Base-by-base conservation (phyloP, 306 rosid genomes). In the Prosopis cineraria region DNA sequence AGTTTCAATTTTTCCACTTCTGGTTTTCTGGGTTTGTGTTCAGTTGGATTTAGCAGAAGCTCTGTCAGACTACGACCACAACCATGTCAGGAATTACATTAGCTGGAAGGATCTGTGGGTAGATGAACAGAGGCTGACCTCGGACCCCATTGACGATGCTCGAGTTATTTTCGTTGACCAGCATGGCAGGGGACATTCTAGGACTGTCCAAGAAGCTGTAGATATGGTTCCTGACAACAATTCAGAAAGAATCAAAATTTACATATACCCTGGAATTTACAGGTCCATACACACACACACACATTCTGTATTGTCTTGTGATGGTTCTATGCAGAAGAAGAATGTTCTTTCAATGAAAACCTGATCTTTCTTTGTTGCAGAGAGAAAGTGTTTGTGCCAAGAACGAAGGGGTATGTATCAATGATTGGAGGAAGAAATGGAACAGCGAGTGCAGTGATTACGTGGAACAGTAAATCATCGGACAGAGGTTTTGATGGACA, bases 381-480 rank as follows among this genome's bases (percentile, higher is more conserved):
- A 60, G 99, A 95, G 80, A 95, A 82, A 84, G 92, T 95, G 36
- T 17, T 30, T 41, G 87, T 95, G 72, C 96, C 97, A 74, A 85
- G n/a, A 6, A 79, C 75, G n/a, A 95, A 95, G 76, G 91, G 96
- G 48, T 90, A 86, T 79, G 74, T 95, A 74, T 91, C 99, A 67
- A 86, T 95, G 58, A 84, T 95, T 34, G 99, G 98, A 6, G 82
- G 77, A 58, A 71, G 87, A 75, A 84, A 81, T 75, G 58, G n/a
- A 43, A 83, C 83, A 59, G 39, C 76, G 10, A 50, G 72, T 14
- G 84, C 87, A 43, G 81, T 91, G 5, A 90, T 95, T 50, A 79
- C 94, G 17, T 93, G 98, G 99, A 88, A 91, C 81, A 78, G 81
- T 20, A 95, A 93, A 69, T 93, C 99, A 13, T 95, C 98, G 0